phyloP scores from a whole-genome alignment of 495 filamentous ascomycete genomes.

The Neurospora sp. region DNA sequence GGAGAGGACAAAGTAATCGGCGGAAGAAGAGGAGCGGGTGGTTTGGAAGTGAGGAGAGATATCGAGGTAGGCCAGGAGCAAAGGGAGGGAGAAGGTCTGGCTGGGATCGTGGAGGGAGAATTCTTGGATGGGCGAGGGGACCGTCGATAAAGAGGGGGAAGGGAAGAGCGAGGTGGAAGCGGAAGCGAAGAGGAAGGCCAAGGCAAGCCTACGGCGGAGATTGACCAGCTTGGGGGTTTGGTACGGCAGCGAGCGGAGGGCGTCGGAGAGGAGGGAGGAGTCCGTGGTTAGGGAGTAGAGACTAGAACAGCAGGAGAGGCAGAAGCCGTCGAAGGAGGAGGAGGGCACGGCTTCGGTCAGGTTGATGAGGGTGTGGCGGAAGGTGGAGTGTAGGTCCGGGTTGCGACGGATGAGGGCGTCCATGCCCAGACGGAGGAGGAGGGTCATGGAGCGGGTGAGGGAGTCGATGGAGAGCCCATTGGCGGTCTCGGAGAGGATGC shows the following conservation, averaged over 20 bases:
- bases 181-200: constrained; percentile 51
- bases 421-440: constrained; percentile 47
- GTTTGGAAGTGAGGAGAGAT: not conserved
- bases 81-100: not conserved
- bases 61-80: not conserved
- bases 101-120: not conserved
- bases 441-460: constrained; percentile 17
- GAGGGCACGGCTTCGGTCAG: constrained; percentile 10
- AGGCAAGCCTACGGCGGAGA: constrained; percentile 61
- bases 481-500: constrained; percentile 22
- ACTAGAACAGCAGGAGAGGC: constrained; percentile 40
- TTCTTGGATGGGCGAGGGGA: not conserved
- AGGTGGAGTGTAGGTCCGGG: constrained; percentile 17
- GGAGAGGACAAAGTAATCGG: constrained; percentile 54
- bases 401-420: constrained; percentile 32
- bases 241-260: constrained; percentile 46
- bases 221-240: constrained; percentile 48
- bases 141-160: no score
- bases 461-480: constrained; percentile 8
- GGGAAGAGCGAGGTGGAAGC: not conserved
- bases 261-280: constrained; percentile 38
- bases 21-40: not conserved
- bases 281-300: constrained; percentile 42
- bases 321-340: constrained; percentile 20
- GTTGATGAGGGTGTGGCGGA: constrained; percentile 10